These are phyloP conservation scores for Evernia prunastri DNA, from an alignment of 495 filamentous ascomycete species.

Conservation along the genomic window DNA sequence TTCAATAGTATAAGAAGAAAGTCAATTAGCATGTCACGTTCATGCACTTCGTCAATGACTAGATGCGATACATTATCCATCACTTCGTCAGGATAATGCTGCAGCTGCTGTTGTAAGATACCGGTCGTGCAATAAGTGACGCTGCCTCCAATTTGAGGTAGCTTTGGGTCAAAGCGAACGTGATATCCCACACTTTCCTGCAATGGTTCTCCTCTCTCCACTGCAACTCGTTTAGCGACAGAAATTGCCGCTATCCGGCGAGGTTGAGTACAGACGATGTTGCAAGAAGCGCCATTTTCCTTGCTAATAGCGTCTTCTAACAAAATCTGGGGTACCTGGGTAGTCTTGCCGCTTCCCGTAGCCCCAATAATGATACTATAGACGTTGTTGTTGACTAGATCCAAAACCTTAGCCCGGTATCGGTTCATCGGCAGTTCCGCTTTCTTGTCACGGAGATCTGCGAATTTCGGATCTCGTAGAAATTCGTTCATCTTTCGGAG, in stretches of 20 bases:
- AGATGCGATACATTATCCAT: constrained; percentile 46
- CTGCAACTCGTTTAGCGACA: constrained; percentile 49
- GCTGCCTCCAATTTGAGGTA: constrained; percentile 36
- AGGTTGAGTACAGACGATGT: constrained; percentile 55
- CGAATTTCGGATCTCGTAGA: constrained; percentile 29
- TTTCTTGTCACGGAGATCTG: constrained; percentile 34
- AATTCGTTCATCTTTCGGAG: constrained; percentile 30
- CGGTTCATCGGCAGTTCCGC: constrained; percentile 46
- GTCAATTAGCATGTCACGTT: constrained; percentile 50
- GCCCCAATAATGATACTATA: constrained; percentile 51
- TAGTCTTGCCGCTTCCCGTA: constrained; percentile 56
- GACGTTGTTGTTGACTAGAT: constrained; percentile 42
- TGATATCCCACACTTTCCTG: constrained; percentile 48
- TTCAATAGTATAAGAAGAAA: constrained; percentile 51
- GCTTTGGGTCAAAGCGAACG: constrained; percentile 44
- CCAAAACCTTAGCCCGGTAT: constrained; percentile 38
- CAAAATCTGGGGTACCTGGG: constrained; percentile 55
- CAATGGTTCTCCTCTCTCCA: constrained; percentile 45
- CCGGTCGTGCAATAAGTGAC: constrained; percentile 56
- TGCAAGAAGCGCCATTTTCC: constrained; percentile 39
- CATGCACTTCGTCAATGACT: constrained; percentile 57
- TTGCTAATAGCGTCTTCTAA: constrained; percentile 45
- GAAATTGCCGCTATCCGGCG: constrained; percentile 51
- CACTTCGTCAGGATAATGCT: constrained; percentile 35
- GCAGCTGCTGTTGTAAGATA: constrained; percentile 46